A percentile compares a stretch with the other conserved stretches of the same genome.
phyloP scores from a whole-genome alignment of 225 moss, liverwort and hornwort genomes.

The Marchantia polymorpha region DNA sequence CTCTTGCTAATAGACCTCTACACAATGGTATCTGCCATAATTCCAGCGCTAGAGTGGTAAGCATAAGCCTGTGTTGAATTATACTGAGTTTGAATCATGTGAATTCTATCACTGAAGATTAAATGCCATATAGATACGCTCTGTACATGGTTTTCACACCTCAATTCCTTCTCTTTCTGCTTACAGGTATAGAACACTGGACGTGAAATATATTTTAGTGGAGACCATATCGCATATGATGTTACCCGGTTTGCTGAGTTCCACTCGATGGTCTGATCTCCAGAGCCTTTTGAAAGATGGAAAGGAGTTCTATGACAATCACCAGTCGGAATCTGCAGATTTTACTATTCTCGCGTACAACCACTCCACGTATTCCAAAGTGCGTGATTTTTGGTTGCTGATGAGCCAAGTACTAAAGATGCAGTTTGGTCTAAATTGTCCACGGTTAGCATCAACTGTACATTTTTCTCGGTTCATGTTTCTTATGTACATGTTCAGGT shows the following conservation, averaged over 20 bases:
- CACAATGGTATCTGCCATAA: constrained; percentile 61
- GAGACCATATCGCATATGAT: constrained; percentile 92
- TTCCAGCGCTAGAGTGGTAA: constrained; percentile 79
- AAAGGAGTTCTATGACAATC: constrained; percentile 80
- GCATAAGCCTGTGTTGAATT: neutral
- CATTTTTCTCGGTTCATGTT: too few relatives aligned
- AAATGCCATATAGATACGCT: neutral
- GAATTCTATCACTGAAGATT: too few relatives aligned
- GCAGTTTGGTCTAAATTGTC: neutral
- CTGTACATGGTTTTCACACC: neutral
- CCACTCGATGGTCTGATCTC: constrained; percentile 72
- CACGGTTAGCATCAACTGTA: neutral
- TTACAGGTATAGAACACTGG: constrained; percentile 81
- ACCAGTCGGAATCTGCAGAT: constrained; percentile 81
- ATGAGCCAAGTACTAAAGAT: neutral
- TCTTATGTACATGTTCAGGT: too few relatives aligned
- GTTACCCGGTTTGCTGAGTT: constrained; percentile 61
- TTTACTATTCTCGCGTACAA: constrained; percentile 77
- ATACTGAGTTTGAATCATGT: too few relatives aligned
- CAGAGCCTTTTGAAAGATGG: constrained; percentile 56
- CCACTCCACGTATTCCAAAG: constrained; percentile 83
- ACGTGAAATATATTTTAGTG: constrained; percentile 83
- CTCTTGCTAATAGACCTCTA: constrained; percentile 76
- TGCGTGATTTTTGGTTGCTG: constrained; percentile 25
- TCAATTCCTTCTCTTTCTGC: neutral